Evolutionary conservation across 164 flowering plant genomes (phyloP).

Genomic region (Tetracentron sinense): DNA sequence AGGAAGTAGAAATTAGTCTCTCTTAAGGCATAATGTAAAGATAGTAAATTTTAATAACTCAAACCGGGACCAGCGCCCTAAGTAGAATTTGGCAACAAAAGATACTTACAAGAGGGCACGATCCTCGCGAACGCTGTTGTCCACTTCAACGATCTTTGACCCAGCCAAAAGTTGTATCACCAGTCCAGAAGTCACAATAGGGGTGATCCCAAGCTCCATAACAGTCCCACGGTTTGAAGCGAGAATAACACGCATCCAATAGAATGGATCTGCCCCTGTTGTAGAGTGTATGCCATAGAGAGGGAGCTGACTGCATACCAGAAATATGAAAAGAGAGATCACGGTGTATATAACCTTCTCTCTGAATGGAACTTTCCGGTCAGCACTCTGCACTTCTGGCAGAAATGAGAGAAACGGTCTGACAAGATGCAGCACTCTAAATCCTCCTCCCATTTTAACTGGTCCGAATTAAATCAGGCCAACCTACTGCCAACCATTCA

Average conservation of each 20-base stretch:
- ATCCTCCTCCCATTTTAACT: slow-evolving; percentile 45
- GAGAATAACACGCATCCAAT: slow-evolving; percentile 61
- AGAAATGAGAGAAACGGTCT: slow-evolving; percentile 47
- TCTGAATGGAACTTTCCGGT: slow-evolving; percentile 48
- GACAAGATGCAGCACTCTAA: slow-evolving; percentile 49
- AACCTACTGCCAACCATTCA: slow-evolving; percentile 7
- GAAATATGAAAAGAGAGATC: slow-evolving; percentile 44
- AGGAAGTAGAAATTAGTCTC: background rate
- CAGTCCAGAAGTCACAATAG: slow-evolving; percentile 53
- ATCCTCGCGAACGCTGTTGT: slow-evolving; percentile 52
- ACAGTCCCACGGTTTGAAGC: slow-evolving; percentile 60
- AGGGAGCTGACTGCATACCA: slow-evolving; percentile 59
- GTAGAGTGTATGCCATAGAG: slow-evolving; percentile 58
- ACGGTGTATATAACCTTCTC: slow-evolving; percentile 56
- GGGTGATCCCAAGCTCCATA: slow-evolving; percentile 60
- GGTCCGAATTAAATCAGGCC: background rate
- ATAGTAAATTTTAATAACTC: background rate
- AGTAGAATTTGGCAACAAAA: background rate
- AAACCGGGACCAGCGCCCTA: background rate
- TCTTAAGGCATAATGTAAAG: background rate
- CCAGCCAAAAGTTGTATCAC: slow-evolving; percentile 60
- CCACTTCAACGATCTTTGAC: slow-evolving; percentile 53
- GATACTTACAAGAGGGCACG: slow-evolving; percentile 48
- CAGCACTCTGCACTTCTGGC: slow-evolving; percentile 53
- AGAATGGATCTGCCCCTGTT: slow-evolving; percentile 54